These are phyloP conservation scores for Candida hungchunana DNA, from an alignment of 805 yeast species.

Conservation along the genomic window DNA sequence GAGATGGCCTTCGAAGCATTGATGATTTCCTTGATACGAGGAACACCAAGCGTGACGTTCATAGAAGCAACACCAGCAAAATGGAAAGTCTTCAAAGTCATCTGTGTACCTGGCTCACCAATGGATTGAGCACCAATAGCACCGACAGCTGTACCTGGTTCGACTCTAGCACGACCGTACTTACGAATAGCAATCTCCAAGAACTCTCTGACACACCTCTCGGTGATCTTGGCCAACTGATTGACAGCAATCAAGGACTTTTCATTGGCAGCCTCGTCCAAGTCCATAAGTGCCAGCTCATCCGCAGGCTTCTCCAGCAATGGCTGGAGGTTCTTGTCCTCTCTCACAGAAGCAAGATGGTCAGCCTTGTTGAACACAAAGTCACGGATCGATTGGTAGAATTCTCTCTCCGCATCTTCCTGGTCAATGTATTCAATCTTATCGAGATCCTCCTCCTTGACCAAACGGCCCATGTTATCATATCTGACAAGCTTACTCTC, in stretches of 20 bases:
- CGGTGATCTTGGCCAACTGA: conserved; percentile 66
- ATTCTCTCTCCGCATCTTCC: conserved; percentile 81
- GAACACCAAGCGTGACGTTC: conserved; percentile 98
- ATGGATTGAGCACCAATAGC: conserved; percentile 99
- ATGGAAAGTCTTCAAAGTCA: conserved; percentile 96
- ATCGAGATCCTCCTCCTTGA: conserved; percentile 39
- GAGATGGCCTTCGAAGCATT: conserved; percentile 94
- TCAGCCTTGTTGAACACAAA: conserved; percentile 57
- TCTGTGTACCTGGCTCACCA: conserved; percentile 99
- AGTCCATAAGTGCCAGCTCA: conserved; percentile 37
- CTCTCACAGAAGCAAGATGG: conserved; percentile 53
- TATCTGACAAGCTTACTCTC: conserved; percentile 56
- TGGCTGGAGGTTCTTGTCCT: conserved; percentile 44
- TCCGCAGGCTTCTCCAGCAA: conserved; percentile 40
- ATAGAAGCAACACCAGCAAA: conserved; percentile 99
- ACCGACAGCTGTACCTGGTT: conserved; percentile 99
- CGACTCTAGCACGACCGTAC: conserved; percentile 86
- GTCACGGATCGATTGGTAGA: conserved; percentile 69
- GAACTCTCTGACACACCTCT: conserved; percentile 56
- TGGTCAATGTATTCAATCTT: conserved; percentile 73
- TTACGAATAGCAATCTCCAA: conserved; percentile 73
- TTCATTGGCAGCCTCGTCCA: conserved; percentile 34
- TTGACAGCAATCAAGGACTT: conserved; percentile 45
- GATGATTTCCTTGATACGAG: conserved; percentile 97
- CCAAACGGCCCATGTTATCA: conserved; percentile 65